Evolutionary conservation across 371 early-diverging fungal species (phyloP).

Genomic region (Nosema muscidifuracis): DNA sequence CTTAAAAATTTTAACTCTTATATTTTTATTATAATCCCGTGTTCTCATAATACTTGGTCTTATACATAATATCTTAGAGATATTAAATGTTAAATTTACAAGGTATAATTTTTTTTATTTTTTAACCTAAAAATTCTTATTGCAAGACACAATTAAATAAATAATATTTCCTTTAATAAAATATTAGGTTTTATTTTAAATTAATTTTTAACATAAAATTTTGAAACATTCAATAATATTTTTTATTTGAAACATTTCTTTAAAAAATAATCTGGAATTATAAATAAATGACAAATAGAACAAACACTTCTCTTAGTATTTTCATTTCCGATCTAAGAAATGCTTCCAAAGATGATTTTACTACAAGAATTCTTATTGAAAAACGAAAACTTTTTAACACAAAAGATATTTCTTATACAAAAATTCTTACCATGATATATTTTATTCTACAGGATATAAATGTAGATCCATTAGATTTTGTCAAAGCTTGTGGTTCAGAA

Average conservation of each 20-base stretch:
- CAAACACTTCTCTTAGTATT: conserved; percentile 8
- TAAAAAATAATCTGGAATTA: no score
- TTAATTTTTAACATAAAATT: no score
- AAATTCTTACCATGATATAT: conserved; percentile 18
- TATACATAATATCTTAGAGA: no score
- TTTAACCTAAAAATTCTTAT: no score
- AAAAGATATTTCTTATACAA: conserved; percentile 11
- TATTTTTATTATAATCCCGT: neutral
- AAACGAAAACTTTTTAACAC: conserved; percentile 2
- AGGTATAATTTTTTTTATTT: no score
- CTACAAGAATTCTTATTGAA: neutral
- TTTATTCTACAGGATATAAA: conserved; percentile 12
- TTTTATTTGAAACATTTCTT: neutral
- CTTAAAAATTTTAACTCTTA: neutral
- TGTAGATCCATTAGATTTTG: conserved; percentile 35
- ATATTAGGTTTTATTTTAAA: no score
- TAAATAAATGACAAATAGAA: conserved; percentile 21
- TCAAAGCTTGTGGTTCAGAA: conserved; percentile 26
- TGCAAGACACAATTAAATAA: no score
- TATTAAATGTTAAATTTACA: no score
- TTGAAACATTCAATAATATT: neutral
- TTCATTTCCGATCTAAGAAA: conserved; percentile 21
- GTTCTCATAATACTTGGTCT: no score
- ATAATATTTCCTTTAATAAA: no score
- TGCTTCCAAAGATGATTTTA: neutral